Evolutionary conservation across 2,329 filamentous ascomycete genomes (phyloP).

Genomic region (Aspergillus hortae): DNA sequence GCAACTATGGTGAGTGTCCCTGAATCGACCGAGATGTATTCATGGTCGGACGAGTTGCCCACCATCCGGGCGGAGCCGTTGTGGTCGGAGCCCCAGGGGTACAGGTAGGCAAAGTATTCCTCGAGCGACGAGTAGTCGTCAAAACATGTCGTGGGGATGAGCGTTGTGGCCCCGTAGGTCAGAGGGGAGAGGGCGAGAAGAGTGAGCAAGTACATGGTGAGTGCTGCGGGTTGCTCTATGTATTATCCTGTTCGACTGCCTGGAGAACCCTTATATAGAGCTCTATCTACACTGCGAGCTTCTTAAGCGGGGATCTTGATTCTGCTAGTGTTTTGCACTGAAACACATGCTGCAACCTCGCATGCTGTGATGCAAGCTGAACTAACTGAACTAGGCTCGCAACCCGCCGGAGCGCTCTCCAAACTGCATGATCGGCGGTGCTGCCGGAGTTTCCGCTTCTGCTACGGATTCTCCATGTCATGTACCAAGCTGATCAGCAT

Average conservation of each 20-base stretch:
- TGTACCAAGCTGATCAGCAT: background rate
- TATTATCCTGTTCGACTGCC: too few relatives aligned
- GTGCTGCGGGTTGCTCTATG: background rate
- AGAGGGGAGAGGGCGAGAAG: conserved; percentile 6
- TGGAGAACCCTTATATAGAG: too few relatives aligned
- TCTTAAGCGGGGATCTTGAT: too few relatives aligned
- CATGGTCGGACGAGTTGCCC: conserved; percentile 25
- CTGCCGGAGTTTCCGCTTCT: background rate
- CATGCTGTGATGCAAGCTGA: background rate
- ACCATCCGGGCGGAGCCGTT: conserved; percentile 57
- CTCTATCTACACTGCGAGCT: too few relatives aligned
- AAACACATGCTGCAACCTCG: background rate
- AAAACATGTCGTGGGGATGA: conserved; percentile 26
- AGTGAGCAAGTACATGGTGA: background rate
- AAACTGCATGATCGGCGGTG: background rate
- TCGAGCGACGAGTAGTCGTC: conserved; percentile 29
- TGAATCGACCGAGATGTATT: conserved; percentile 42
- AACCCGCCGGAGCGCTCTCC: background rate
- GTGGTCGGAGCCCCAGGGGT: conserved; percentile 57
- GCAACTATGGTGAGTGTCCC: conserved; percentile 49
- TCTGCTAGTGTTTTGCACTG: background rate
- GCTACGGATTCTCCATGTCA: background rate
- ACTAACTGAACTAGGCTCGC: background rate
- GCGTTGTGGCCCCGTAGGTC: conserved; percentile 13
- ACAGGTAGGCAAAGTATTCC: conserved; percentile 50